These are phyloP conservation scores for Hanseniaspora sp. DNA, from an alignment of 1,139 yeast species.

Conservation along the genomic window DNA sequence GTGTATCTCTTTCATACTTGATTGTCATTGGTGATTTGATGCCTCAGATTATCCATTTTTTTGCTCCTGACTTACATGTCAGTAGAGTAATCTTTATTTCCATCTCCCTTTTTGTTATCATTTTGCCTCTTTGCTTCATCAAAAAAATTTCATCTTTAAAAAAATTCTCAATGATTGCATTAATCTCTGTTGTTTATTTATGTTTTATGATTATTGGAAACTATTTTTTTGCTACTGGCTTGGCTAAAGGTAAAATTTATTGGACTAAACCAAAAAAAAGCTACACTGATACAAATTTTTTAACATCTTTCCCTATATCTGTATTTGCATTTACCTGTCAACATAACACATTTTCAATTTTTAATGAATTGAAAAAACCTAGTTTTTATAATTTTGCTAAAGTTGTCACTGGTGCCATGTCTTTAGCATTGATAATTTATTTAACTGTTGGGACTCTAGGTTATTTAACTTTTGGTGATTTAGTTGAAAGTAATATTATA, in stretches of 20 bases:
- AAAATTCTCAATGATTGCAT: slow-evolving; percentile 58
- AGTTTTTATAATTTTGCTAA: slow-evolving; percentile 43
- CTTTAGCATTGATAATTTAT: slow-evolving; percentile 49
- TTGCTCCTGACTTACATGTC: slow-evolving; percentile 22
- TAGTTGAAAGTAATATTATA: slow-evolving; percentile 56
- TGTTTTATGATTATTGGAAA: slow-evolving; percentile 53
- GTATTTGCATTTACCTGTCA: slow-evolving; percentile 76
- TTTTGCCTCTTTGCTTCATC: slow-evolving; percentile 52
- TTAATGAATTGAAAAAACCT: slow-evolving; percentile 51
- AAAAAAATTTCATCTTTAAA: slow-evolving; percentile 56
- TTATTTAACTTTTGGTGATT: slow-evolving; percentile 57
- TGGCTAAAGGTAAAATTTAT: slow-evolving; percentile 33
- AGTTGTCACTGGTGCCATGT: slow-evolving; percentile 47
- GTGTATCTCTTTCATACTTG: slow-evolving; percentile 66
- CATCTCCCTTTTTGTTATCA: slow-evolving; percentile 44
- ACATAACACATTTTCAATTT: slow-evolving; percentile 67
- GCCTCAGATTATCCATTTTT: slow-evolving; percentile 53
- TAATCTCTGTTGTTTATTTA: slow-evolving; percentile 56
- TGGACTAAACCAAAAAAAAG: slow-evolving; percentile 31
- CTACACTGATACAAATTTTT: slow-evolving; percentile 25
- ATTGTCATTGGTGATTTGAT: slow-evolving; percentile 68
- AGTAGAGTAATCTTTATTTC: slow-evolving; percentile 33
- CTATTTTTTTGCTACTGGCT: slow-evolving; percentile 27
- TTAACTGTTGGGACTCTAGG: slow-evolving; percentile 56
- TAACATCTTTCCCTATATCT: slow-evolving; percentile 55